Evolutionary conservation across 768 basidiomycete genomes (phyloP).

Genomic region (Boletus sensibilis): DNA sequence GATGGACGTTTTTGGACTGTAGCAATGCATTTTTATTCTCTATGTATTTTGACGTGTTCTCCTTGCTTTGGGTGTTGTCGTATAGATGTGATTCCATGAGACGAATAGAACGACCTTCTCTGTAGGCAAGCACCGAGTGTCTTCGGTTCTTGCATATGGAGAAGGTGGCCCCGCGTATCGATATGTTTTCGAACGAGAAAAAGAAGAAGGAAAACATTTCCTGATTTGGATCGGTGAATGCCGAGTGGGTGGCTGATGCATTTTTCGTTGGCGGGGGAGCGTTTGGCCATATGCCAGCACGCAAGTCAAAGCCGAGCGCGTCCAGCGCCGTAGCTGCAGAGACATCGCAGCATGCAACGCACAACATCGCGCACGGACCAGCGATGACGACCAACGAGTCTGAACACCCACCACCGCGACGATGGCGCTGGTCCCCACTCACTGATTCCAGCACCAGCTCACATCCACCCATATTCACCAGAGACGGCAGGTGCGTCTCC

Average conservation of each 20-base stretch:
- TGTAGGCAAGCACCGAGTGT: conserved; percentile 26
- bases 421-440: conserved; percentile 65
- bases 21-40: conserved; percentile 18
- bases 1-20: conserved; percentile 19
- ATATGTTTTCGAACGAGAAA: background rate
- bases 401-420: conserved; percentile 12
- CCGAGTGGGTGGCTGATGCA: conserved; percentile 24
- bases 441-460: conserved; percentile 65
- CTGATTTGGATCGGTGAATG: conserved; percentile 19
- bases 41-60: conserved; percentile 22
- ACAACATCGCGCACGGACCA: conserved; percentile 17
- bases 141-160: conserved; percentile 33
- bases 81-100: background rate
- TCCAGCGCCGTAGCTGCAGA: conserved; percentile 35
- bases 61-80: conserved; percentile 2
- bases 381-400: background rate
- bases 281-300: conserved; percentile 34
- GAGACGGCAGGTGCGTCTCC: conserved; percentile 72
- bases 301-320: conserved; percentile 48
- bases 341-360: conserved; percentile 10
- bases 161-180: conserved; percentile 8
- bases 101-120: conserved; percentile 15
- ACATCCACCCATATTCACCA: conserved; percentile 77
- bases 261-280: conserved; percentile 18
- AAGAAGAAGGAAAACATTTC: conserved; percentile 7